phyloP scores from a whole-genome alignment of 2,329 filamentous ascomycete genomes.

The Exophiala oligosperma region DNA sequence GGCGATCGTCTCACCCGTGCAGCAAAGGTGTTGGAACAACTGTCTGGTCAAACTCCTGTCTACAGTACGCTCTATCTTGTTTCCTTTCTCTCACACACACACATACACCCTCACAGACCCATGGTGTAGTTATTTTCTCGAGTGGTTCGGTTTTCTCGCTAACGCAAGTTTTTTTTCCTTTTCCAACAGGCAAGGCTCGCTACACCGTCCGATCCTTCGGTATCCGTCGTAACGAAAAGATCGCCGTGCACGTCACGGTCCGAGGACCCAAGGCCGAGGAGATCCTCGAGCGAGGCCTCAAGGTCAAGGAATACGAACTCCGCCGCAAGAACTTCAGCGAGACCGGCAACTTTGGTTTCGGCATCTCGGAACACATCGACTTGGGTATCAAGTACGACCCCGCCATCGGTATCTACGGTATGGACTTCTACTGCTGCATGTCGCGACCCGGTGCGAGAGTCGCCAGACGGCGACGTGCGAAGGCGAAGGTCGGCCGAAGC shows the following conservation, averaged over 20 bases:
- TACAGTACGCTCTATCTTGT: slow-evolving; percentile 70
- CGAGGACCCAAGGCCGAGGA: slow-evolving; percentile 99
- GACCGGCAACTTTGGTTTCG: slow-evolving; percentile 99
- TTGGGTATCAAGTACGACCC: slow-evolving; percentile 99
- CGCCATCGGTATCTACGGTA: slow-evolving; percentile 97
- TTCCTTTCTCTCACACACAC: not conserved
- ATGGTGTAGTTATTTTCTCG: not conserved
- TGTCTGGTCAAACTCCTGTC: slow-evolving; percentile 98
- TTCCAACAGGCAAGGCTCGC: slow-evolving; percentile 83
- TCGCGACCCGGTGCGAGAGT: slow-evolving; percentile 98
- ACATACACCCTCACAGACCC: not conserved
- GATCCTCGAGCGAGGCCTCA: slow-evolving; percentile 99
- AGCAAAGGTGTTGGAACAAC: slow-evolving; percentile 99
- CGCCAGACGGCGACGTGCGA: slow-evolving; percentile 87
- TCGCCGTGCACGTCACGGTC: slow-evolving; percentile 98
- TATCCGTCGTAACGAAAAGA: slow-evolving; percentile 99
- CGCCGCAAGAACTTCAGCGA: slow-evolving; percentile 99
- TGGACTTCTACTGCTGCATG: slow-evolving; percentile 99
- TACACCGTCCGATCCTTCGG: slow-evolving; percentile 99
- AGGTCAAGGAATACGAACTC: slow-evolving; percentile 99
- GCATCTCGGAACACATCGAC: slow-evolving; percentile 99
- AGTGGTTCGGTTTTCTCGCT: not conserved
- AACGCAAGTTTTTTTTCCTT: slow-evolving; percentile 1
- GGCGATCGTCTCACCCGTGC: slow-evolving; percentile 99
- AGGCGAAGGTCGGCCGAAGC: slow-evolving; percentile 79